phyloP scores from a whole-genome alignment of 1,284 basidiomycete genomes.

The Chalciporus sp. region DNA sequence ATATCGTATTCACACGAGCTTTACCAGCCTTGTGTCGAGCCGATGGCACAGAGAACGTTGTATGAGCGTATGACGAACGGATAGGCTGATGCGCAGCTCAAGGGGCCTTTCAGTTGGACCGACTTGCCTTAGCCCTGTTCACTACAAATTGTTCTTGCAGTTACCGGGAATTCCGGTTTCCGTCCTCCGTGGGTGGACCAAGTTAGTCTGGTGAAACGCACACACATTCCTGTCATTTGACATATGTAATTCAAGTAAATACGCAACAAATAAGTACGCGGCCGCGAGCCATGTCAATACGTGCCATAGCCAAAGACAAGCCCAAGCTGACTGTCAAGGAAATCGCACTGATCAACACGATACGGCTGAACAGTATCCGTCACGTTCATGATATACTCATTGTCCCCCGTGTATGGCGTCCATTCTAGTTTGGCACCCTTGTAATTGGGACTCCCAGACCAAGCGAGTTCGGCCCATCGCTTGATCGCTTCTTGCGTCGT shows the following conservation, averaged over 20 bases:
- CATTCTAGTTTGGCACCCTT: constrained; percentile 9
- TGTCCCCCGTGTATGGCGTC: constrained; percentile 11
- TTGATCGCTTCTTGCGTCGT: constrained; percentile 8
- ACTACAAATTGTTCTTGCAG: too few relatives aligned
- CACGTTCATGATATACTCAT: constrained; percentile 9
- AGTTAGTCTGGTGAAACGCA: too few relatives aligned
- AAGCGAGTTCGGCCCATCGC: constrained; percentile 13
- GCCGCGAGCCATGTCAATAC: neutral
- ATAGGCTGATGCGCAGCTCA: too few relatives aligned
- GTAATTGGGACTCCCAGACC: constrained; percentile 15
- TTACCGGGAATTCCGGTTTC: too few relatives aligned
- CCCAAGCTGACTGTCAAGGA: constrained; percentile 1
- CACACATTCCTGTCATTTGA: too few relatives aligned
- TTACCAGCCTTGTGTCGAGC: too few relatives aligned
- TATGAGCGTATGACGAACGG: too few relatives aligned
- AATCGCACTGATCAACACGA: constrained; percentile 7
- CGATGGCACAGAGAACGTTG: too few relatives aligned
- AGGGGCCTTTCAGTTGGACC: too few relatives aligned
- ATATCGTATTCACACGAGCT: too few relatives aligned
- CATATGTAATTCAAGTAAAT: neutral
- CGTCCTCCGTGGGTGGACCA: too few relatives aligned
- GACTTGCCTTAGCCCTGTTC: too few relatives aligned
- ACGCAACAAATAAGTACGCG: neutral
- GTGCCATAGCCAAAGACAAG: constrained; percentile 2
- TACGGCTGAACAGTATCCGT: constrained; percentile 4